phyloP scores from a whole-genome alignment of 2,329 filamentous ascomycete genomes.

The Pseudovirgaria hyperparasitica region DNA sequence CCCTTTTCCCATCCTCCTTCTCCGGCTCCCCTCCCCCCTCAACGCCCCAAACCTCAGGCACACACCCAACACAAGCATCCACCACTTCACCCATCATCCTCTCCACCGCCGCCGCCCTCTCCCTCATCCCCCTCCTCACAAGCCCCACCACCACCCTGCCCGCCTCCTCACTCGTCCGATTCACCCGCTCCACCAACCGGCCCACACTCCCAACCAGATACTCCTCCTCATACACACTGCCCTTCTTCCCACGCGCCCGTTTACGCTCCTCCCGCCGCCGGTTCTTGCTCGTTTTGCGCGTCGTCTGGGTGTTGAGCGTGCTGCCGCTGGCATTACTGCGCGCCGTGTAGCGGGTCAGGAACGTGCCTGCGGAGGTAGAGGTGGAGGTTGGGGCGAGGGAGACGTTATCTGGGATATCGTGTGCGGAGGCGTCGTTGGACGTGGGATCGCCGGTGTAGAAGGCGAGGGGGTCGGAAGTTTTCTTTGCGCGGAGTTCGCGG shows the following conservation, averaged over 20 bases:
- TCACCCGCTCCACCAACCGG: conserved; percentile 71
- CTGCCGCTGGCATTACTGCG: conserved; percentile 51
- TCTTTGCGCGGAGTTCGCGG: conserved; percentile 66
- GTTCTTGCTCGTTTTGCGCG: conserved; percentile 76
- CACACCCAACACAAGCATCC: conserved; percentile 51
- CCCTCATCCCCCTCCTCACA: conserved; percentile 70
- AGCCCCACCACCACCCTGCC: conserved; percentile 64
- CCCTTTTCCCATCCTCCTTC: background rate
- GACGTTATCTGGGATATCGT: conserved; percentile 79
- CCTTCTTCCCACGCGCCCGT: conserved; percentile 86
- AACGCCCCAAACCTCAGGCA: conserved; percentile 39
- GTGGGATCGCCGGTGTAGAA: conserved; percentile 84
- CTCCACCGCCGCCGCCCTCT: conserved; percentile 70
- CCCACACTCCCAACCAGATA: conserved; percentile 84
- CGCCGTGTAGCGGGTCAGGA: conserved; percentile 88
- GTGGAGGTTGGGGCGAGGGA: conserved; percentile 78
- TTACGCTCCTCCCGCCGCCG: conserved; percentile 86
- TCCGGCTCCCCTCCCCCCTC: conserved; percentile 2
- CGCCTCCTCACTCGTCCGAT: conserved; percentile 58
- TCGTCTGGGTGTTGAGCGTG: conserved; percentile 60
- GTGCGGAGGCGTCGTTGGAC: conserved; percentile 33
- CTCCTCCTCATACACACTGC: conserved; percentile 95
- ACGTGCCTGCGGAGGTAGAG: conserved; percentile 62
- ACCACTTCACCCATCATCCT: conserved; percentile 61
- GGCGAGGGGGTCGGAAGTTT: conserved; percentile 69